Evolutionary conservation across 305 asterid species (phyloP).

Genomic region (Fraxinus floribunda): DNA sequence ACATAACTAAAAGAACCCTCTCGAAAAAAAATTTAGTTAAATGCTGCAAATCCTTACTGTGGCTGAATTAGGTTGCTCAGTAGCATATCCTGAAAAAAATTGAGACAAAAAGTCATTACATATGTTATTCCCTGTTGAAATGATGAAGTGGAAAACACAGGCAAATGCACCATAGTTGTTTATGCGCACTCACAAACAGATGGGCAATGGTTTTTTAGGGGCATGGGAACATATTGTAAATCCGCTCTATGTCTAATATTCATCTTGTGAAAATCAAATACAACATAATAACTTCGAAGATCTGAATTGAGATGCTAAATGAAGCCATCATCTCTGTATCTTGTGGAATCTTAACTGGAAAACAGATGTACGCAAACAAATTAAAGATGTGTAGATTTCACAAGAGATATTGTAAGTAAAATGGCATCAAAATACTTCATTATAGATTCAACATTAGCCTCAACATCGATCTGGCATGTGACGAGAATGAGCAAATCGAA

Average conservation of each 20-base stretch:
- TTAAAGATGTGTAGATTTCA: background rate
- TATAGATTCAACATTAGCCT: background rate
- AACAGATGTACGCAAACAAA: background rate
- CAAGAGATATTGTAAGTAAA: background rate
- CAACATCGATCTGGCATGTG: background rate
- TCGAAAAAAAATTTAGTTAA: background rate
- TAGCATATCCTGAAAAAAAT: slow-evolving; percentile 53
- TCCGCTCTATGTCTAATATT: slow-evolving; percentile 14
- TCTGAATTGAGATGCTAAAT: background rate
- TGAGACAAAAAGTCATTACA: background rate
- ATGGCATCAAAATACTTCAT: background rate
- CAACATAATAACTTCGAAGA: background rate
- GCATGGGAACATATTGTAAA: slow-evolving; percentile 12
- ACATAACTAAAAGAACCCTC: slow-evolving; percentile 3
- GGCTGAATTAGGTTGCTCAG: slow-evolving; percentile 45
- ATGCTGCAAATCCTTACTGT: slow-evolving; percentile 50
- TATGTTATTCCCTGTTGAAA: slow-evolving; percentile 15
- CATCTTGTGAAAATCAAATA: slow-evolving; percentile 4
- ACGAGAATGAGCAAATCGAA: background rate
- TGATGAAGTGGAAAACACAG: slow-evolving; percentile 16
- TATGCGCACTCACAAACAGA: slow-evolving; percentile 1
- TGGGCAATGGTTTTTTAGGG: background rate
- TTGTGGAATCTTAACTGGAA: background rate
- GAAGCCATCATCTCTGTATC: background rate
- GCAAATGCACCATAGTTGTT: slow-evolving; percentile 16